phyloP scores from a whole-genome alignment of 2,329 filamentous ascomycete species.

The Penicillium crustosum region DNA sequence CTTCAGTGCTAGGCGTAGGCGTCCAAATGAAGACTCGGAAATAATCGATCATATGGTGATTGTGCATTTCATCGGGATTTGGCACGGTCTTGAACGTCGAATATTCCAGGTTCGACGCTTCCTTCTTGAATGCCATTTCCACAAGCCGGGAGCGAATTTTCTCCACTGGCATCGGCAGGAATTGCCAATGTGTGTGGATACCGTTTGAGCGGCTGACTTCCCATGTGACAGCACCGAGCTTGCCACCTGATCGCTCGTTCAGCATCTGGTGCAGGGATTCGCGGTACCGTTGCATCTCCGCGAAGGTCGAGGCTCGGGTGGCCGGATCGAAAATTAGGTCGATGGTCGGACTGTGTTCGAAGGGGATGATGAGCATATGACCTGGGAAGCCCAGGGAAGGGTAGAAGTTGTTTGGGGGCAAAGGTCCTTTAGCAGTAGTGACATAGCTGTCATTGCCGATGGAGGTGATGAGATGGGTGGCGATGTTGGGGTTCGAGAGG shows the following conservation, averaged over 20 bases:
- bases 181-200: constrained; percentile 92
- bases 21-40: constrained; percentile 81
- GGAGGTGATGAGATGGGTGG: constrained; percentile 83
- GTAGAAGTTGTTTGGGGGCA: constrained; percentile 72
- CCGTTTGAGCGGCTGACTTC: constrained; percentile 81
- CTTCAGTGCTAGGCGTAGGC: constrained; percentile 23
- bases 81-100: constrained; percentile 50
- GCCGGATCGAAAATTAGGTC: constrained; percentile 63
- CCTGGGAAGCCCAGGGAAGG: constrained; percentile 71
- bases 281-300: constrained; percentile 83
- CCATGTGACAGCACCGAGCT: constrained; percentile 82
- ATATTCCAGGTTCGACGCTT: constrained; percentile 73
- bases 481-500: constrained; percentile 78
- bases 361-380: constrained; percentile 88
- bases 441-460: constrained; percentile 87
- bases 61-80: constrained; percentile 43
- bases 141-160: constrained; percentile 72
- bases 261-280: constrained; percentile 78
- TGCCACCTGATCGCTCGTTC: constrained; percentile 40
- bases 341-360: constrained; percentile 77
- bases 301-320: constrained; percentile 58
- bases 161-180: constrained; percentile 71
- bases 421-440: constrained; percentile 86
- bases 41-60: constrained; percentile 56
- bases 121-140: constrained; percentile 83